Evolutionary conservation across 2,329 filamentous ascomycete genomes (phyloP).

Genomic region (Grosmannia huntii): DNA sequence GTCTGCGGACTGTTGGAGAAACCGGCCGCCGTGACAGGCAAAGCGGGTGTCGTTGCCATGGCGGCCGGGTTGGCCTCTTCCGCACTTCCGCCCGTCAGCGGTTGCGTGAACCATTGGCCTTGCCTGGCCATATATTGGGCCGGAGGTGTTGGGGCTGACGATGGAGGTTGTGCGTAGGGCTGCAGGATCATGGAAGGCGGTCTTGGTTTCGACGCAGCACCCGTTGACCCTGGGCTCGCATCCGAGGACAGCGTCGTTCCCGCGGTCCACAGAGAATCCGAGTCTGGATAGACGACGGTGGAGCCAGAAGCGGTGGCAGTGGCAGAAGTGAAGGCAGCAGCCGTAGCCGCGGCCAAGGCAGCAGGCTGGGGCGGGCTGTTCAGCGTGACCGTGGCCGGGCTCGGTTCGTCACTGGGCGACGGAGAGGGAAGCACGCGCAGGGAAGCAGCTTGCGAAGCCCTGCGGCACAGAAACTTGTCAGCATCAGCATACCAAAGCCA

Average conservation of each 20-base stretch:
- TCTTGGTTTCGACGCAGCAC: not conserved
- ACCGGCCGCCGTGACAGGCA: no score
- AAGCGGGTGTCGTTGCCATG: not conserved
- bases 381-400: constrained; percentile 23
- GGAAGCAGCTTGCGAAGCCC: constrained; percentile 4
- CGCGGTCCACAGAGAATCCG: not conserved
- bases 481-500: not conserved
- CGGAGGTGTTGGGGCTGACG: not conserved
- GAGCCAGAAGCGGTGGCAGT: not conserved
- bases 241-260: not conserved
- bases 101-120: not conserved
- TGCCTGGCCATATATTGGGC: not conserved
- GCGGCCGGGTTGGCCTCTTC: not conserved
- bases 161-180: not conserved
- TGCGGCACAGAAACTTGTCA: not conserved
- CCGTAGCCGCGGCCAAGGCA: not conserved
- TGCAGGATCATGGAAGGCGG: not conserved
- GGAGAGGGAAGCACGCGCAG: constrained; percentile 43
- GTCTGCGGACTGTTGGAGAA: not conserved
- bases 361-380: not conserved
- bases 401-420: constrained; percentile 48
- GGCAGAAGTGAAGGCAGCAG: not conserved
- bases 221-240: not conserved
- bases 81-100: no score
- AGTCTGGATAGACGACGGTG: not conserved